A percentile compares a stretch with the other conserved stretches of the same genome.
phyloP scores from a whole-genome alignment of 1,284 basidiomycete species.

The Gastroboletus turbinatus region DNA sequence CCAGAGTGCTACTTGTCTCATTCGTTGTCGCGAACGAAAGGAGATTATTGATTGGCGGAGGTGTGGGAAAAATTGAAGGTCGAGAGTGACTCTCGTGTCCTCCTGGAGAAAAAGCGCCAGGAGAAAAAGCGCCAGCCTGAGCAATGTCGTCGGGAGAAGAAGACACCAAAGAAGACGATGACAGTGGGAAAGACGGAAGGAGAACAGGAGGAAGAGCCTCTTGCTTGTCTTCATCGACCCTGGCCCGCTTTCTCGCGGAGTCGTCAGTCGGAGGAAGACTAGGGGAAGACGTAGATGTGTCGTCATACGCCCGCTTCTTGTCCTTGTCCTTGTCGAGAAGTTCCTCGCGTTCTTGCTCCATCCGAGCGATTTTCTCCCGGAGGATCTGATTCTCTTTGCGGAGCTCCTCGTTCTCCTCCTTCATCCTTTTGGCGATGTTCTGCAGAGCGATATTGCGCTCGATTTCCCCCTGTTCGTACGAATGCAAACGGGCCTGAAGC shows the following conservation, averaged over 20 bases:
- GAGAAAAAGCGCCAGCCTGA: constrained; percentile 3
- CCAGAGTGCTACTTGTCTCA: constrained; percentile 18
- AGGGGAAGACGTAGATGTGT: constrained; percentile 37
- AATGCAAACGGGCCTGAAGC: constrained; percentile 82
- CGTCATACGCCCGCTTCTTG: constrained; percentile 57
- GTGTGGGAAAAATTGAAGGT: constrained; percentile 23
- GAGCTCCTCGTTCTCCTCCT: constrained; percentile 83
- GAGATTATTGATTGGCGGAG: constrained; percentile 29
- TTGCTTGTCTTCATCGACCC: constrained; percentile 36
- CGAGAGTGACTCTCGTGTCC: constrained; percentile 12
- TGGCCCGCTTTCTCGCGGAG: constrained; percentile 42
- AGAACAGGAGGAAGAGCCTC: constrained; percentile 30
- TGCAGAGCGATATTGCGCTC: constrained; percentile 87
- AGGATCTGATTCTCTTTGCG: constrained; percentile 61
- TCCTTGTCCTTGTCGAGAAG: constrained; percentile 39
- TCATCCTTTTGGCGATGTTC: constrained; percentile 81
- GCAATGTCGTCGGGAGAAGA: constrained; percentile 16
- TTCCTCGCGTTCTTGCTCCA: constrained; percentile 46
- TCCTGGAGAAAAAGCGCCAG: too few relatives aligned
- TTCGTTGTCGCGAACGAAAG: constrained; percentile 35
- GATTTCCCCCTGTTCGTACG: constrained; percentile 88
- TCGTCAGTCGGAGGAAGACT: constrained; percentile 22
- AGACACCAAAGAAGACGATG: constrained; percentile 18
- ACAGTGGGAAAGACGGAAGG: constrained; percentile 25
- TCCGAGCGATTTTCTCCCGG: constrained; percentile 55